These are phyloP conservation scores for Trametes versicolor DNA, from an alignment of 1,284 basidiomycete species.

Conservation along the genomic window DNA sequence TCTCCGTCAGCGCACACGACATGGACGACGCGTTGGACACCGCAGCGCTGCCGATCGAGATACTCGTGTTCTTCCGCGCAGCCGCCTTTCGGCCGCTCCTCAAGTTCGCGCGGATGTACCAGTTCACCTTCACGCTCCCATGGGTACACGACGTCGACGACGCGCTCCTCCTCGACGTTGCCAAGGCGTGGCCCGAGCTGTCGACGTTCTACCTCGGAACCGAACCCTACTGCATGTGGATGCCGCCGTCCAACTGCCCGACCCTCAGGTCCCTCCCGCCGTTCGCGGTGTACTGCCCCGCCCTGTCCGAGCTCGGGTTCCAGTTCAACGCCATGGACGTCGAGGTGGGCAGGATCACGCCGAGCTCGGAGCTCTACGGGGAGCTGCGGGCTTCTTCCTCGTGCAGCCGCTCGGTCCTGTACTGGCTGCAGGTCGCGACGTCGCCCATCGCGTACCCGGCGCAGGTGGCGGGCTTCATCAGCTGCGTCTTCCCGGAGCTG, in stretches of 20 bases:
- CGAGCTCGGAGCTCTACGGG: constrained; percentile 1
- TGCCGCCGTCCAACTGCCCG: not conserved
- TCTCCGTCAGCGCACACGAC: not conserved
- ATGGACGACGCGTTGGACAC: not conserved
- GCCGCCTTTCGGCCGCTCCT: constrained; percentile 10
- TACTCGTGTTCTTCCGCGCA: not conserved
- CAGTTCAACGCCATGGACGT: constrained; percentile 6
- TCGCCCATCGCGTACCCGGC: constrained; percentile 2
- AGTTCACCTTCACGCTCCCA: constrained; percentile 1
- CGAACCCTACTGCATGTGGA: not conserved
- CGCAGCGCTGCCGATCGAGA: not conserved
- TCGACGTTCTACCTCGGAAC: not conserved
- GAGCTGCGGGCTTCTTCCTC: not conserved
- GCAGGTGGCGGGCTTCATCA: constrained; percentile 11
- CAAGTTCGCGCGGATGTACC: not conserved
- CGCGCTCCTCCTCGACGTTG: constrained; percentile 16
- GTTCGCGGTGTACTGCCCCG: constrained; percentile 17
- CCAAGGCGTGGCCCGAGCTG: constrained; percentile 9
- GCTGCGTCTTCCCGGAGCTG: constrained; percentile 9
- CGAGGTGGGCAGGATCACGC: not conserved
- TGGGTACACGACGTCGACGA: constrained; percentile 16
- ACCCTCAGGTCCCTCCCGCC: constrained; percentile 8
- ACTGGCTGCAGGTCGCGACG: not conserved
- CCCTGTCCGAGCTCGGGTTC: constrained; percentile 6
- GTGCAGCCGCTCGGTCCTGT: not conserved